phyloP scores from a whole-genome alignment of 1,284 basidiomycete species.

The Marasmius tenuissimus region DNA sequence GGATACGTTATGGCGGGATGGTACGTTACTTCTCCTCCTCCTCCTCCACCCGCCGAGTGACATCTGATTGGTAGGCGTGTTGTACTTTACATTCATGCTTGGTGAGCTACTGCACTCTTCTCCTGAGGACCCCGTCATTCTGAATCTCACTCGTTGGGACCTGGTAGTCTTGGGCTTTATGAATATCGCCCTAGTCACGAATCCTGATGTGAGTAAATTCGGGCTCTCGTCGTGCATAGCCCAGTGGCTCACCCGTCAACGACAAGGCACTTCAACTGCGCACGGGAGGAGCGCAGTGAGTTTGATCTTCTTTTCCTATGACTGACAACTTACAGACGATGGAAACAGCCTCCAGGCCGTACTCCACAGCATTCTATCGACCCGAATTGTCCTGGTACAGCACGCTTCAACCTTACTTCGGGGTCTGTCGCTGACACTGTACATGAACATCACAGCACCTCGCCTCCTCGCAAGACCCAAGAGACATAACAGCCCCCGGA shows the following conservation, averaged over 20 bases:
- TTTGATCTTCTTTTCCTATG: too few relatives aligned
- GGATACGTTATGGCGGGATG: not conserved
- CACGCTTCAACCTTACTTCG: not conserved
- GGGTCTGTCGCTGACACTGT: not conserved
- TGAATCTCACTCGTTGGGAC: not conserved
- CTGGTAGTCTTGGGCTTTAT: not conserved
- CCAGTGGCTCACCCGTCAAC: not conserved
- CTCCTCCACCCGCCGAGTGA: not conserved
- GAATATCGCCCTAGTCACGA: not conserved
- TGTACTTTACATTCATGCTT: not conserved
- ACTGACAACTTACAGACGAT: not conserved
- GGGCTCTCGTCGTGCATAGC: not conserved
- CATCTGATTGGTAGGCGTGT: not conserved
- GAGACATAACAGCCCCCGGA: not conserved
- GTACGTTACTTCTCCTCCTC: not conserved
- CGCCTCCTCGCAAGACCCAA: not conserved
- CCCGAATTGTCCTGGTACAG: not conserved
- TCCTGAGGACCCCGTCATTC: not conserved
- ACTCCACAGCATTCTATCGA: not conserved
- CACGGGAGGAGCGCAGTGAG: not conserved
- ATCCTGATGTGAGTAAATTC: not conserved
- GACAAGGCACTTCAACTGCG: not conserved
- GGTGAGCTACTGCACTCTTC: not conserved
- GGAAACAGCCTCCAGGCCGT: not conserved
- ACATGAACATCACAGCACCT: not conserved